Evolutionary conservation across 495 filamentous ascomycete genomes (phyloP).

Genomic region (Trichoderma parareesei): DNA sequence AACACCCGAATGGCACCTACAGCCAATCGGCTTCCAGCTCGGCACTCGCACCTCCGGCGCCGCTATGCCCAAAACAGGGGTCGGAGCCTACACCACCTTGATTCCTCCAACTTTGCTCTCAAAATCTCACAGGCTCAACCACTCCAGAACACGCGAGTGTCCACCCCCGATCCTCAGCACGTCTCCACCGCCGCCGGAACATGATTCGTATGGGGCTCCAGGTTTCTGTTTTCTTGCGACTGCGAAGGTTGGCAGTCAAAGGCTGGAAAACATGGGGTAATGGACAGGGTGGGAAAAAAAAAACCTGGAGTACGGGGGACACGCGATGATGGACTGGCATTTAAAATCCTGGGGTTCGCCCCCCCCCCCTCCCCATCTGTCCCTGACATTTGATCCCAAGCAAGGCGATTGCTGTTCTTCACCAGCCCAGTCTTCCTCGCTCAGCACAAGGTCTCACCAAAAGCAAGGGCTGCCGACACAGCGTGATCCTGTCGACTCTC

Average conservation of each 20-base stretch:
- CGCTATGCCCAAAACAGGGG: neutral
- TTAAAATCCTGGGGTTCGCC: neutral
- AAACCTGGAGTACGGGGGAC: neutral
- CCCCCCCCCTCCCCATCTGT: neutral
- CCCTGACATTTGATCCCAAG: neutral
- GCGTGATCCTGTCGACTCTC: too few species aligned
- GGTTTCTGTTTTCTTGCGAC: neutral
- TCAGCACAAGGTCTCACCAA: neutral
- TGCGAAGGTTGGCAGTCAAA: neutral
- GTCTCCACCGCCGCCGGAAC: neutral
- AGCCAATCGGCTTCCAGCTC: neutral
- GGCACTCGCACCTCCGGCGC: neutral
- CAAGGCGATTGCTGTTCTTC: neutral
- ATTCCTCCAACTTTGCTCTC: neutral
- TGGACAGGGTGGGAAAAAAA: neutral
- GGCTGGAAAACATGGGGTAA: conserved; percentile 1
- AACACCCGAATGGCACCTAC: neutral
- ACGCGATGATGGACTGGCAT: neutral
- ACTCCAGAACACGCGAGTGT: neutral
- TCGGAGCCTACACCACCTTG: neutral
- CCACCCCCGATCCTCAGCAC: neutral
- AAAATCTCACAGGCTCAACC: neutral
- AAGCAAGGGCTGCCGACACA: too few species aligned
- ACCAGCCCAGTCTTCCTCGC: neutral
- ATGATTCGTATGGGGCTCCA: conserved; percentile 9